These are phyloP conservation scores for Dryas alaskensis DNA, from an alignment of 306 rosid species.

Conservation along the genomic window DNA sequence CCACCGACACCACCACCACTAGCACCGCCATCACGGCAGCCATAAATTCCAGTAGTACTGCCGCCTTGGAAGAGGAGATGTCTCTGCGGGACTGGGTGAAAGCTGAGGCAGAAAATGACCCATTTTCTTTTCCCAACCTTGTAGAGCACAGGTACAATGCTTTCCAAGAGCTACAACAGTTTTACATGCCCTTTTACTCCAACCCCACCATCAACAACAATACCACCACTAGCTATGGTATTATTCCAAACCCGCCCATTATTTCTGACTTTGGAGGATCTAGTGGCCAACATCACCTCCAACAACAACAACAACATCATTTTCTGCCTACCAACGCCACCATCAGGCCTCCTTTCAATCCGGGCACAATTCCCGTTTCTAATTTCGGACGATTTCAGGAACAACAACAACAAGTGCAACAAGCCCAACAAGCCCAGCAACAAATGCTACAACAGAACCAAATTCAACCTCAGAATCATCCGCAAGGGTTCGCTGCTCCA, in stretches of 20 bases:
- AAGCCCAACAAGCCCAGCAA: background rate
- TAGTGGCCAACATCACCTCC: constrained; percentile 31
- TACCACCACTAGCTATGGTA: constrained; percentile 2
- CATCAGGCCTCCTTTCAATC: constrained; percentile 26
- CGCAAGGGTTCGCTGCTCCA: constrained; percentile 15
- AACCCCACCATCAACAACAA: constrained; percentile 26
- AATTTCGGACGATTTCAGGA: constrained; percentile 28
- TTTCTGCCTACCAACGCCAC: constrained; percentile 13
- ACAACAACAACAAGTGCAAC: constrained; percentile 16
- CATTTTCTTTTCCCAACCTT: constrained; percentile 41
- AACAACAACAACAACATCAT: constrained; percentile 4
- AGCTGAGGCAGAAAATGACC: constrained; percentile 29
- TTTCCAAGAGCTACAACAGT: constrained; percentile 48
- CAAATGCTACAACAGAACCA: background rate
- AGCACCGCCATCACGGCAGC: background rate
- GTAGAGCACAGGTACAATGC: constrained; percentile 37
- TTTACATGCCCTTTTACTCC: constrained; percentile 35
- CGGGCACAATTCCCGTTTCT: constrained; percentile 23
- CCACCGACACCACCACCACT: constrained; percentile 6
- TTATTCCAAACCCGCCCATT: constrained; percentile 33
- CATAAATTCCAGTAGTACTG: constrained; percentile 1
- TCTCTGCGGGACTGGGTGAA: constrained; percentile 26
- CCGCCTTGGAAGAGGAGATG: background rate
- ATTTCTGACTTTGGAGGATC: constrained; percentile 38
- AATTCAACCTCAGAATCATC: constrained; percentile 4